Evolutionary conservation across 352 stramenopile species (phyloP), one percentile per base, ranked within the genome.

Genomic region (Pythium scleroteichum): DNA sequence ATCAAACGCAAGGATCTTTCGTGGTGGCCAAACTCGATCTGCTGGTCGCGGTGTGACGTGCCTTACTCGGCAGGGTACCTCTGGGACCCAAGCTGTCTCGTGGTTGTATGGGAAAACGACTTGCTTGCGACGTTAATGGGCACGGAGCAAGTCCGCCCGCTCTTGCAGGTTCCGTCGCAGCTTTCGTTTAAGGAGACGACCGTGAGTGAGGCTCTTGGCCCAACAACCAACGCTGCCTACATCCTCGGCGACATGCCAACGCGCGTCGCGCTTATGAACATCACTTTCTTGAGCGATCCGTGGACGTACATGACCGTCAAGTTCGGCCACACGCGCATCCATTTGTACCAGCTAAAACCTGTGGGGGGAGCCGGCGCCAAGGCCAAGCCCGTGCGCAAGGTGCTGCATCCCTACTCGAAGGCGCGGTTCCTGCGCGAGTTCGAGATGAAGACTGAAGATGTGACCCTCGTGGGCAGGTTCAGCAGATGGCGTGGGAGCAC

Each of bases 81-180:
- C 47, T 72, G 65, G 65, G 65, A 72, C 29, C 65, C 65, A n/a
- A 72, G 65, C 32, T 69, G 59, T 22, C 49, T 72, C 29, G 59
- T 69, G 14, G 60, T 72, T 23, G 59, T 56, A 22, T 72, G 65
- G 65, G 65, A 72, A 27, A 66, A 71, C 35, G 65, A 72, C 42
- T n/a, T 72, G 44, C 22, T 65, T 3, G 50, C 35, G 27, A 63
- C 47, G 4, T 13, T 68, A 6, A 33, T 68, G 16, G 61, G 61
- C 46, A 59, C 33, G 1, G 61, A 63, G 16, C 53, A 58, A 23
- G 47, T 53, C 39, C 45, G 61, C 2, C 53, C 53, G 23, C 32
- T 48, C 38, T 48, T 63, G 1, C 61, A 68, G 12, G 46, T 62
- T 29, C 53, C 53, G 22, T 62, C 61, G 20, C 61, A 68, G 41